Evolutionary conservation across 1,284 basidiomycete species (phyloP).

Genomic region (Ceratobasidium sp.): DNA sequence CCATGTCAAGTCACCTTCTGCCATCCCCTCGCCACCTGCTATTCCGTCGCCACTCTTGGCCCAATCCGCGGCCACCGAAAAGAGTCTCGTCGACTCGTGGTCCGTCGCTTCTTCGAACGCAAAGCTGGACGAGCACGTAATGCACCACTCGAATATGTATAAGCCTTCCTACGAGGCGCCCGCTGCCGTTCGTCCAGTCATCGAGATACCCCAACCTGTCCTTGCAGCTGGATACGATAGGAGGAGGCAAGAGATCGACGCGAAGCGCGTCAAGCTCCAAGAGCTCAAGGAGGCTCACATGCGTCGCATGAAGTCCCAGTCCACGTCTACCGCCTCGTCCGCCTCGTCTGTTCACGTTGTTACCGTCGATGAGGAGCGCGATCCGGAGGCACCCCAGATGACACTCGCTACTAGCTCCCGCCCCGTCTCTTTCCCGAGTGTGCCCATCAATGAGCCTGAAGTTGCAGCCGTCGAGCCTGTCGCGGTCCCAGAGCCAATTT

Average conservation of each 20-base stretch:
- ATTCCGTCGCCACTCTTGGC: constrained; percentile 30
- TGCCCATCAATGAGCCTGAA: constrained; percentile 18
- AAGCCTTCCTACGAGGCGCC: constrained; percentile 42
- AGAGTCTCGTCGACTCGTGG: constrained; percentile 34
- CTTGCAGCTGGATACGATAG: neutral
- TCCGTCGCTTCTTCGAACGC: constrained; percentile 25
- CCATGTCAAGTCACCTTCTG: neutral
- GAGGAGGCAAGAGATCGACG: constrained; percentile 22
- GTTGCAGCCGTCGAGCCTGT: neutral
- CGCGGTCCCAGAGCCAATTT: neutral
- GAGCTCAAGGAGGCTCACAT: neutral
- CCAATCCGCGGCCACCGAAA: constrained; percentile 13
- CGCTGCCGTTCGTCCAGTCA: neutral
- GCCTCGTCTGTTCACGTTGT: neutral
- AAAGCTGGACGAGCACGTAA: constrained; percentile 40
- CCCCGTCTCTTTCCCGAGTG: constrained; percentile 35
- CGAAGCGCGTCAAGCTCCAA: constrained; percentile 18
- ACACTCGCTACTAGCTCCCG: constrained; percentile 23
- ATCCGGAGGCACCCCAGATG: constrained; percentile 40
- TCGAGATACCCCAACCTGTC: neutral
- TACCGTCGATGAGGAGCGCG: constrained; percentile 32
- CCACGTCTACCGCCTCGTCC: neutral
- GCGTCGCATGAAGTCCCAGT: neutral
- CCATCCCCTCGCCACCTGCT: constrained; percentile 32
- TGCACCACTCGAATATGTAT: constrained; percentile 42